Conservation (phyloP, 257 asterid species). For the Solanum stenotomum region DNA sequence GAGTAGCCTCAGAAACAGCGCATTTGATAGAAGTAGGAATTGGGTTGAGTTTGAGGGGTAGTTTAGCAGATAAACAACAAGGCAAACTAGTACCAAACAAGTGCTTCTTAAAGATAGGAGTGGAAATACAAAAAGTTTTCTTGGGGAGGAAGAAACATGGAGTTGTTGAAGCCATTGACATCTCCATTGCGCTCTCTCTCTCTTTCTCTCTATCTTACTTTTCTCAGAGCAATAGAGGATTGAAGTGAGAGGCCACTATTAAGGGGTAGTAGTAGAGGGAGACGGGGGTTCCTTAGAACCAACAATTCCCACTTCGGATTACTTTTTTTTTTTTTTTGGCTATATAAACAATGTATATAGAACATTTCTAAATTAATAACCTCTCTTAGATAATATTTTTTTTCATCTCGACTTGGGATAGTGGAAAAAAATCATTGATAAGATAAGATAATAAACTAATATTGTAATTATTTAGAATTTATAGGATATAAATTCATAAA, state of each 20-base stretch:
- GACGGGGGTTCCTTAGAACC: background rate
- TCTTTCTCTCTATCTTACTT: background rate
- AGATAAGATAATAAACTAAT: too few species aligned
- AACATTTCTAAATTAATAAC: too few species aligned
- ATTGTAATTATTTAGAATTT: too few species aligned
- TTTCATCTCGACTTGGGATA: too few species aligned
- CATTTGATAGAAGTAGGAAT: constrained; percentile 44
- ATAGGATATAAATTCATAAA: too few species aligned
- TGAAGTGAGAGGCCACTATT: constrained; percentile 58
- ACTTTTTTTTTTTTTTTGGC: background rate
- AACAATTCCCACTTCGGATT: background rate
- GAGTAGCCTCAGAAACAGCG: constrained; percentile 63
- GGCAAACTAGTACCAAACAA: constrained; percentile 36
- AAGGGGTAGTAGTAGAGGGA: background rate
- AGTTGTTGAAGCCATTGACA: constrained; percentile 38
- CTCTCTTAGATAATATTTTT: too few species aligned
- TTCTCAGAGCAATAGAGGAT: constrained; percentile 11
- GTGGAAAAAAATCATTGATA: too few species aligned
- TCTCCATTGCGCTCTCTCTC: constrained; percentile 50
- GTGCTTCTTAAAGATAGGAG: constrained; percentile 37
- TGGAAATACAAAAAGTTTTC: constrained; percentile 18
- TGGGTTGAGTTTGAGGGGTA: constrained; percentile 12
- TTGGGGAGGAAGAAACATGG: constrained; percentile 7
- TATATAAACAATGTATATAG: too few species aligned
- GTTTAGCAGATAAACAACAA: constrained; percentile 15